Conservation (phyloP, 163 green algal species). For the Trebouxiophyceae sp. region DNA sequence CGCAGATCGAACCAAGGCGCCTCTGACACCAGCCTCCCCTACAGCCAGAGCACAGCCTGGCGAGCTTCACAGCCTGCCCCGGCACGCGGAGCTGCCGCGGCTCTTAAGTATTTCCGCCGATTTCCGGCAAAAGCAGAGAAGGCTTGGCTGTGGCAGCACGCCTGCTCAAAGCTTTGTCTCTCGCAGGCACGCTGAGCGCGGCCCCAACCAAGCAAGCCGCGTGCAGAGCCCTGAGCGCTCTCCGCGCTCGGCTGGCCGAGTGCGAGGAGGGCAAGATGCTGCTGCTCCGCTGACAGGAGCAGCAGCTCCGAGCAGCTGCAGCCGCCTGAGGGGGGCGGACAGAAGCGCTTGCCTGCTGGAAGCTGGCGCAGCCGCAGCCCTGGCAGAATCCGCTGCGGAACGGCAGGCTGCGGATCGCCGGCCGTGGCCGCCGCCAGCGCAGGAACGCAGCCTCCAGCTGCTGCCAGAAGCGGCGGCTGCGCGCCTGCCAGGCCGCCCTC, state of each 20-base stretch:
- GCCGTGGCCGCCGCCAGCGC: not conserved
- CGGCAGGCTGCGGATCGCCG: not conserved
- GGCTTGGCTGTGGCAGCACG: not conserved
- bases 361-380: conserved; percentile 12
- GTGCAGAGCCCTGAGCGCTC: not conserved
- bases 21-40: not conserved
- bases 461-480: conserved; percentile 33
- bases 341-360: conserved; percentile 6
- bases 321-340: not conserved
- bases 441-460: conserved; percentile 10
- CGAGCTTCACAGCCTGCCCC: not conserved
- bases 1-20: conserved; percentile 40
- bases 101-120: no score
- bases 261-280: not conserved
- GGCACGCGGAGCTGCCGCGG: no score
- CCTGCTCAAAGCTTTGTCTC: no score
- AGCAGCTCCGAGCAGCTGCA: not conserved
- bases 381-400: conserved; percentile 25
- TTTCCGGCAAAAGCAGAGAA: not conserved
- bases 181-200: no score
- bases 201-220: no score
- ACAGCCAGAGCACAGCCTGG: not conserved
- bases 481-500: conserved; percentile 15
- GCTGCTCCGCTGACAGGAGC: not conserved
- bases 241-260: not conserved